Conservation (phyloP, 75 land plant genomes). For the Pseudotsuga menziesii region DNA sequence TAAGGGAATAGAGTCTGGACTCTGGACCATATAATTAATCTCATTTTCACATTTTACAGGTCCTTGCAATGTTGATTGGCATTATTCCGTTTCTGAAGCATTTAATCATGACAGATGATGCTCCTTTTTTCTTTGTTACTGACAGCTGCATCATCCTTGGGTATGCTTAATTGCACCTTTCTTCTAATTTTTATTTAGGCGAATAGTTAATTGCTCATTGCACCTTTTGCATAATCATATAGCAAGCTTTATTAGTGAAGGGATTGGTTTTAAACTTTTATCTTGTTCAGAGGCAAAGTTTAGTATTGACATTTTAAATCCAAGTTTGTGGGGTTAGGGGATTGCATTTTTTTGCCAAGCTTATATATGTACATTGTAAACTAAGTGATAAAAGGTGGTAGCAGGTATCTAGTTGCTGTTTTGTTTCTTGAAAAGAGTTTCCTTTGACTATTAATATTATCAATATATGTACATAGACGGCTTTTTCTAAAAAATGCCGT, state of each 20-base stretch:
- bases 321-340: too few species aligned
- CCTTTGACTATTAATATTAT: too few species aligned
- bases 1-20: background rate
- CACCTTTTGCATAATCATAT: background rate
- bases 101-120: constrained; percentile 56
- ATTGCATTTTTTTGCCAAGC: too few species aligned
- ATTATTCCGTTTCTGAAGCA: constrained; percentile 53
- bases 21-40: background rate
- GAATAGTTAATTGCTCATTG: constrained; percentile 5
- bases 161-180: constrained; percentile 23
- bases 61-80: constrained; percentile 61
- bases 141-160: constrained; percentile 72
- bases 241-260: background rate
- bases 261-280: background rate
- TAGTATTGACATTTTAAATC: background rate
- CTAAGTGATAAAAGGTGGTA: too few species aligned
- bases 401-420: too few species aligned
- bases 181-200: background rate
- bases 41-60: constrained; percentile 21
- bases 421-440: too few species aligned
- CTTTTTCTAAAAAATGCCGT: too few species aligned
- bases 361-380: too few species aligned
- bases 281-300: background rate
- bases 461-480: too few species aligned
- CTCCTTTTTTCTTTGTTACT: constrained; percentile 70